phyloP scores from a whole-genome alignment of 1,284 basidiomycete species.

The Melampsora americana region DNA sequence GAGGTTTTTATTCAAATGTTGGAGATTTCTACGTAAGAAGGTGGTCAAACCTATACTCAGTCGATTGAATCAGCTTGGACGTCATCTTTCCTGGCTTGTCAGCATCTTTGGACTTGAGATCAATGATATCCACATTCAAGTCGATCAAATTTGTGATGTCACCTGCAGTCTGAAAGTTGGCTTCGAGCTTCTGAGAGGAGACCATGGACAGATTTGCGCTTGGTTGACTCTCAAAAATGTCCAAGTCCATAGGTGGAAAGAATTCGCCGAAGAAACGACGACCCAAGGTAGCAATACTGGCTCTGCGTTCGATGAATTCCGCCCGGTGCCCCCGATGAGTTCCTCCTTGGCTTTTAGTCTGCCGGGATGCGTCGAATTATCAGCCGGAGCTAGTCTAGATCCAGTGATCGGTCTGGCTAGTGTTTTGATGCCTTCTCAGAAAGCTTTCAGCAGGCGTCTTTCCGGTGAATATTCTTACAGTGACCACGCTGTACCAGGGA shows the following conservation, averaged over 20 bases:
- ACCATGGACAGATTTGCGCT: constrained; percentile 29
- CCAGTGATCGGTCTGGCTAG: constrained; percentile 40
- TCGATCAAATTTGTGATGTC: constrained; percentile 30
- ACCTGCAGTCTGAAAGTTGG: constrained; percentile 33
- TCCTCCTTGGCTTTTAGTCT: constrained; percentile 28
- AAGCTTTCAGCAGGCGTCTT: background rate
- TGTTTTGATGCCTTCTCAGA: constrained; percentile 15
- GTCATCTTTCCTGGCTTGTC: constrained; percentile 37
- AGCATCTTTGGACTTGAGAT: constrained; percentile 40
- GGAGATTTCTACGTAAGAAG: constrained; percentile 25
- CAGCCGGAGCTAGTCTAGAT: constrained; percentile 33
- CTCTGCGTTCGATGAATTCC: background rate
- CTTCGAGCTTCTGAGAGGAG: constrained; percentile 36
- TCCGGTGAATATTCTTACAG: background rate
- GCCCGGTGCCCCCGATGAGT: background rate
- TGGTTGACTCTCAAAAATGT: constrained; percentile 38
- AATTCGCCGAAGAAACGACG: background rate
- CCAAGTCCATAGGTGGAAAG: constrained; percentile 12
- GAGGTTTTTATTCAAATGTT: constrained; percentile 26
- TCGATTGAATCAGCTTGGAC: constrained; percentile 33
- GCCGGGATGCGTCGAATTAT: constrained; percentile 31
- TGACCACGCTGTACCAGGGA: background rate
- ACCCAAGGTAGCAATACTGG: background rate
- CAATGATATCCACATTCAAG: constrained; percentile 21
- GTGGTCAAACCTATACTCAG: constrained; percentile 30